A percentile compares a stretch with the other conserved stretches of the same genome.
phyloP scores from a whole-genome alignment of 768 basidiomycete genomes.

The Clathrus columnatus region DNA sequence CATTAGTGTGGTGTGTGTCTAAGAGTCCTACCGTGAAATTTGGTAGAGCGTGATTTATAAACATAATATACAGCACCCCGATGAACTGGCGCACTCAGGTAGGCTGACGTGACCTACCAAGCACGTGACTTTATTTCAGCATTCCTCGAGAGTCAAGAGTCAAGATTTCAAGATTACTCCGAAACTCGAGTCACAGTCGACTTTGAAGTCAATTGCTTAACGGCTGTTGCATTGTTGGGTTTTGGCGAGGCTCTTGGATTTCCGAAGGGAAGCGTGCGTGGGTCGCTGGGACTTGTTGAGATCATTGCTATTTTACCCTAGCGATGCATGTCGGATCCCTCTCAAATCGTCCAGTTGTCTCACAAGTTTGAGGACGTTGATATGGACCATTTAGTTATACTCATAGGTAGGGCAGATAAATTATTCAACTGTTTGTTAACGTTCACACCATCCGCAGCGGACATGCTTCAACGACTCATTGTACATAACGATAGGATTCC shows the following conservation, averaged over 20 bases:
- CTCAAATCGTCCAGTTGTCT: slow-evolving; percentile 72
- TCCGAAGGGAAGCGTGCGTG: not conserved
- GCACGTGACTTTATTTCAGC: not conserved
- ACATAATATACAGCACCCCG: not conserved
- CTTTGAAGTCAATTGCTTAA: not conserved
- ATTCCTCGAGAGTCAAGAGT: not conserved
- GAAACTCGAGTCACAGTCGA: no score
- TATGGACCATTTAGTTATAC: slow-evolving; percentile 74
- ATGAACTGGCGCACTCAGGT: not conserved
- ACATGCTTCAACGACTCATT: slow-evolving; percentile 94
- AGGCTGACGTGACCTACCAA: not conserved
- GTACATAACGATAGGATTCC: slow-evolving; percentile 94
- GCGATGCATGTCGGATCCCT: slow-evolving; percentile 22
- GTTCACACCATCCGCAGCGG: slow-evolving; percentile 56
- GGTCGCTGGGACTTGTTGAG: no score
- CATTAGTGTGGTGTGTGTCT: slow-evolving; percentile 35
- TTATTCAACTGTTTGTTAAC: not conserved
- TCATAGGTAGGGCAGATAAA: slow-evolving; percentile 59
- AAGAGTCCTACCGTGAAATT: not conserved
- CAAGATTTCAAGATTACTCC: no score
- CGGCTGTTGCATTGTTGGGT: no score
- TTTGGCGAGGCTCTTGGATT: no score
- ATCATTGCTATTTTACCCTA: not conserved
- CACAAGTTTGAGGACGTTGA: slow-evolving; percentile 75
- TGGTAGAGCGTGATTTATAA: not conserved